Conservation (phyloP, 164 flowering plant genomes). For the Piper longum region DNA sequence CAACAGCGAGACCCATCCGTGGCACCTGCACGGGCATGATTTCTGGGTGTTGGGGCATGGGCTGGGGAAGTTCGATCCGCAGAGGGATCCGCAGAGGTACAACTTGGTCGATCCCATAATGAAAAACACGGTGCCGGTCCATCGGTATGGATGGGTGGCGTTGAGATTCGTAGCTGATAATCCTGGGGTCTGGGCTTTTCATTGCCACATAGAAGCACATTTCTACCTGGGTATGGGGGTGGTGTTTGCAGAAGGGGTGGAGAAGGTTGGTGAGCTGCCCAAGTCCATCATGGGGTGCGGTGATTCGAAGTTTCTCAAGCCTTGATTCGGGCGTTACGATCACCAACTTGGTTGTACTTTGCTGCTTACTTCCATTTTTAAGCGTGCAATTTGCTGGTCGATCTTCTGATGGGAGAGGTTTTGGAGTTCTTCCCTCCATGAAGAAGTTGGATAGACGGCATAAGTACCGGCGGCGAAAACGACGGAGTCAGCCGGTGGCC, state of each 20-base stretch:
- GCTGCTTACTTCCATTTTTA: too few species aligned
- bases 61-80: slow-evolving; percentile 35
- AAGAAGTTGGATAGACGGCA: too few species aligned
- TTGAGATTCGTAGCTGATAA: slow-evolving; percentile 54
- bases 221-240: slow-evolving; percentile 80
- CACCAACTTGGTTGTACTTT: too few species aligned
- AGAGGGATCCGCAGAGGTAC: slow-evolving; percentile 27
- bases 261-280: slow-evolving; percentile 48
- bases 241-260: slow-evolving; percentile 62
- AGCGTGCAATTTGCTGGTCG: too few species aligned
- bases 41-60: slow-evolving; percentile 89
- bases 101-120: slow-evolving; percentile 52
- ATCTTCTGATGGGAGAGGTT: too few species aligned
- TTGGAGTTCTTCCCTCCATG: too few species aligned
- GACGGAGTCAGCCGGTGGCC: too few species aligned
- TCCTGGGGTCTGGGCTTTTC: slow-evolving; percentile 78
- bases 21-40: slow-evolving; percentile 92
- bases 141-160: slow-evolving; percentile 69
- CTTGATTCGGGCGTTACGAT: not conserved
- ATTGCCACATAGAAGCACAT: slow-evolving; percentile 80
- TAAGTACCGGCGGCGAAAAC: too few species aligned
- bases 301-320: slow-evolving; percentile 11
- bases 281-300: slow-evolving; percentile 60
- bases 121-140: slow-evolving; percentile 74
- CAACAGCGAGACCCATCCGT: slow-evolving; percentile 72